These are phyloP conservation scores for Pyricularia sp. DNA, from an alignment of 2,329 filamentous ascomycete species.

Conservation along the genomic window DNA sequence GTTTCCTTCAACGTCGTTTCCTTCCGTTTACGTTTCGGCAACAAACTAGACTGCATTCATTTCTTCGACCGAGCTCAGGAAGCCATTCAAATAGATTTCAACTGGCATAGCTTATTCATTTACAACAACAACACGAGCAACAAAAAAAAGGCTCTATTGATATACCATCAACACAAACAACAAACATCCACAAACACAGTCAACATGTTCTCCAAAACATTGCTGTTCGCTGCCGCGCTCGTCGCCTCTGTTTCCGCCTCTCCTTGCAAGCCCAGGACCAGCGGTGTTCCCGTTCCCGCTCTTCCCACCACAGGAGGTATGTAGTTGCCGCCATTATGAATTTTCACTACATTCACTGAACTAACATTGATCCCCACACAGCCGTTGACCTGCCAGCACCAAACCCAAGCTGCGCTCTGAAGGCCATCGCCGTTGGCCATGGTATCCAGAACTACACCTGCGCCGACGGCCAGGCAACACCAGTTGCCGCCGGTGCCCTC, in stretches of 20 bases:
- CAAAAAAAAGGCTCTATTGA: background rate
- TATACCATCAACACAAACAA: background rate
- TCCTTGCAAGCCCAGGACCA: constrained; percentile 9
- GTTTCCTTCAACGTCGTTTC: background rate
- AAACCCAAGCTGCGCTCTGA: constrained; percentile 28
- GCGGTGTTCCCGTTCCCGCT: constrained; percentile 9
- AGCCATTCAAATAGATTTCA: background rate
- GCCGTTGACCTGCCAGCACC: constrained; percentile 34
- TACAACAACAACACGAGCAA: too few species aligned
- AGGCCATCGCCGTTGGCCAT: constrained; percentile 51
- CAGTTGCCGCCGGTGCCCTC: constrained; percentile 38
- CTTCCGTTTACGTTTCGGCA: background rate
- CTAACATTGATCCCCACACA: constrained; percentile 10
- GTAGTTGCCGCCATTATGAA: constrained; percentile 4
- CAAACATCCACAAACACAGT: background rate
- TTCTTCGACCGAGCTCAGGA: constrained; percentile 1
- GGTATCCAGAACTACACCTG: constrained; percentile 65
- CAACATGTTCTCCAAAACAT: constrained; percentile 8
- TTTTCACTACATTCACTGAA: background rate
- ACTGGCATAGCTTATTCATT: too few species aligned
- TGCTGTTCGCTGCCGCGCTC: constrained; percentile 8
- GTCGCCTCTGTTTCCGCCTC: constrained; percentile 10
- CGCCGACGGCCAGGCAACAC: constrained; percentile 19
- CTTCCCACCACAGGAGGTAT: constrained; percentile 30
- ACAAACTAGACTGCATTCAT: background rate